phyloP scores from a whole-genome alignment of 495 filamentous ascomycete genomes.

The Paragyromitra xinjiangensis region DNA sequence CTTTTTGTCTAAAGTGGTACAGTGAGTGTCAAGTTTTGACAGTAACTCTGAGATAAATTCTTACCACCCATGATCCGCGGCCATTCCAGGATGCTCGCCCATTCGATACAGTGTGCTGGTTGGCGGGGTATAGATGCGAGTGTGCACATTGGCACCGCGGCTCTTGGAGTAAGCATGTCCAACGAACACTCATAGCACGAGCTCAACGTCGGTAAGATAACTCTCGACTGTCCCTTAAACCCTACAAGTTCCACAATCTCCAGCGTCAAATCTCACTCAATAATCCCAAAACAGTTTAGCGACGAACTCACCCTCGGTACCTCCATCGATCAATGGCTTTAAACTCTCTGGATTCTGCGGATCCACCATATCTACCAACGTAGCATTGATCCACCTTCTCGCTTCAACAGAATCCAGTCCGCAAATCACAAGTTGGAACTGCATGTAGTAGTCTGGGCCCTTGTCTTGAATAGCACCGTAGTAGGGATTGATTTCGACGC shows the following conservation, averaged over 20 bases:
- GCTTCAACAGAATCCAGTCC: conserved; percentile 98
- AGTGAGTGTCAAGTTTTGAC: neutral
- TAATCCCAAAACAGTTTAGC: conserved; percentile 40
- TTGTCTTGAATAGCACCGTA: conserved; percentile 97
- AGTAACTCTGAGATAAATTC: neutral
- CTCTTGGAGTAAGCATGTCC: conserved; percentile 94
- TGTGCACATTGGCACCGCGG: conserved; percentile 94
- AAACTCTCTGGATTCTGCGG: conserved; percentile 74
- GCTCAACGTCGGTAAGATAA: conserved; percentile 88
- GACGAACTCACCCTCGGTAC: conserved; percentile 75
- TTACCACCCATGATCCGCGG: conserved; percentile 60
- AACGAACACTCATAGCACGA: conserved; percentile 98
- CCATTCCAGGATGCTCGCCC: conserved; percentile 93
- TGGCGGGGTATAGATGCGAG: conserved; percentile 96
- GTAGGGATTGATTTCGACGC: conserved; percentile 90
- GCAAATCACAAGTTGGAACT: conserved; percentile 91
- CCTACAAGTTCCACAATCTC: conserved; percentile 21
- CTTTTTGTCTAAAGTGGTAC: conserved; percentile 63
- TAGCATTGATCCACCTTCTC: conserved; percentile 97
- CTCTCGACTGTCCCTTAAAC: conserved; percentile 96
- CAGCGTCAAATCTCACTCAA: conserved; percentile 55
- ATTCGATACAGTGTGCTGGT: conserved; percentile 98
- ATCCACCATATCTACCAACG: conserved; percentile 87
- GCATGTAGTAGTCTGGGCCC: conserved; percentile 97
- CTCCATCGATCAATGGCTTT: conserved; percentile 95